phyloP scores from a whole-genome alignment of 129 eudicot genomes.

The Saposhnikovia divaricata region DNA sequence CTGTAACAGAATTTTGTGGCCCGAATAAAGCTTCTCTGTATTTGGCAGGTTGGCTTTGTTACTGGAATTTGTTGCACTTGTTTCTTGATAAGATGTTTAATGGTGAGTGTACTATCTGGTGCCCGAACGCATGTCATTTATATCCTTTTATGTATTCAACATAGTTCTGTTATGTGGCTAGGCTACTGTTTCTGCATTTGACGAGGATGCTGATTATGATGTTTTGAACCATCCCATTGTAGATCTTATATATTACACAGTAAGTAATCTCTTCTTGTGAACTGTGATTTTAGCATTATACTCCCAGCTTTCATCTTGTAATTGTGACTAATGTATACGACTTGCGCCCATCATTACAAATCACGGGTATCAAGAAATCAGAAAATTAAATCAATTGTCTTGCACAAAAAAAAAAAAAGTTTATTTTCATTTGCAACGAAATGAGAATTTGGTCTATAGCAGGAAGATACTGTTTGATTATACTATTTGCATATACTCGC shows the following conservation, averaged over 20 bases:
- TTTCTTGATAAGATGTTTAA: constrained; percentile 60
- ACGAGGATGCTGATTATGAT: constrained; percentile 51
- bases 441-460: not conserved
- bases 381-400: not conserved
- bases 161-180: constrained; percentile 11
- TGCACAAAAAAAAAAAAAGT: not conserved
- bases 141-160: not conserved
- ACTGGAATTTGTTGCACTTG: constrained; percentile 84
- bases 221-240: constrained; percentile 66
- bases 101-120: constrained; percentile 48
- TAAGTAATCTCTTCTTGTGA: constrained; percentile 13
- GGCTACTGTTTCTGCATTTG: constrained; percentile 58
- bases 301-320: not conserved
- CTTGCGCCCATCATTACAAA: not conserved
- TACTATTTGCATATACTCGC: not conserved
- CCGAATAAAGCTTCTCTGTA: not conserved
- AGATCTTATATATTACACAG: constrained; percentile 62
- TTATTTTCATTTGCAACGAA: not conserved
- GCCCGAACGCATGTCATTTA: not conserved
- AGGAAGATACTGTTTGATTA: not conserved
- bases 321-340: not conserved
- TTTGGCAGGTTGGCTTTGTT: constrained; percentile 70
- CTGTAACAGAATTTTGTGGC: not conserved
- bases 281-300: not conserved
- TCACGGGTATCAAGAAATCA: not conserved